These are phyloP conservation scores for Umbellularia californica DNA, from an alignment of 164 flowering plant genomes.

Conservation along the genomic window DNA sequence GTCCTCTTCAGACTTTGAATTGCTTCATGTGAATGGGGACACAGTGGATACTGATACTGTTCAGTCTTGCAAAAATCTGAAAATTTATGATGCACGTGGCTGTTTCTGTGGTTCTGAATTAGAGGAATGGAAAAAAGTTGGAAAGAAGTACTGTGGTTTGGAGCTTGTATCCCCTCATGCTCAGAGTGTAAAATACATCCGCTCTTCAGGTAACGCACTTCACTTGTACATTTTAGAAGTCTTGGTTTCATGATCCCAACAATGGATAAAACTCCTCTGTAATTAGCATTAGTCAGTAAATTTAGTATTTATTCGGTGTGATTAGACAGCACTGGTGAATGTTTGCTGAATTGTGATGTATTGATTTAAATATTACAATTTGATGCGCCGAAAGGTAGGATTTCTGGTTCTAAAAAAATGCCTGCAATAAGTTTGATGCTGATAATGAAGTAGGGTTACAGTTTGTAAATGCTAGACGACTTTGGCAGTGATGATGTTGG, in stretches of 20 bases:
- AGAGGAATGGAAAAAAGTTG: slow-evolving; percentile 16
- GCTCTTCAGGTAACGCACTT: neutral
- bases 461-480: neutral
- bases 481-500: neutral
- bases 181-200: slow-evolving; percentile 2
- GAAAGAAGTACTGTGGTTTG: slow-evolving; percentile 25
- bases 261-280: neutral
- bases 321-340: neutral
- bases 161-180: slow-evolving; percentile 11
- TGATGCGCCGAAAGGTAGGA: neutral
- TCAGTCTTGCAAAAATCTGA: slow-evolving; percentile 41
- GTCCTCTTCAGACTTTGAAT: slow-evolving; percentile 25
- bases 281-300: neutral
- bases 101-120: slow-evolving; percentile 22
- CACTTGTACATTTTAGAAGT: neutral
- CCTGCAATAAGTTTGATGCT: neutral
- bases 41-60: slow-evolving; percentile 35
- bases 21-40: slow-evolving; percentile 42
- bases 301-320: too few relatives aligned
- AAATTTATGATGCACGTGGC: slow-evolving; percentile 18
- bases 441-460: neutral
- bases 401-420: neutral
- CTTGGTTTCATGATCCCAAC: neutral
- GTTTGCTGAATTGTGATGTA: neutral
- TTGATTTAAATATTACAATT: neutral